These are phyloP conservation scores for Luffa acutangula DNA, from an alignment of 306 rosid species.

Conservation along the genomic window DNA sequence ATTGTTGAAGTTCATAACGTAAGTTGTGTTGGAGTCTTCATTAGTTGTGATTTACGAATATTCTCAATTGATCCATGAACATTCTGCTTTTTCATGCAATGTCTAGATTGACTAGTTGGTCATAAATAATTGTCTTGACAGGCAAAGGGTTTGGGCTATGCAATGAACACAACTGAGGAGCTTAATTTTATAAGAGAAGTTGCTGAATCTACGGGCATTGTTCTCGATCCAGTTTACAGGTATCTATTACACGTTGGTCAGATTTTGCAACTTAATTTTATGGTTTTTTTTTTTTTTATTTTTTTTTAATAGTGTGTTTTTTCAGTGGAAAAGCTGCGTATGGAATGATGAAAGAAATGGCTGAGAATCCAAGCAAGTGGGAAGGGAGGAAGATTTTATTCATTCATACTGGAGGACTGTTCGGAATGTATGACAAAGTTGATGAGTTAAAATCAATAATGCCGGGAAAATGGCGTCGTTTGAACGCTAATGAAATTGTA, in stretches of 20 bases:
- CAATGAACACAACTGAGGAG: slow-evolving; percentile 74
- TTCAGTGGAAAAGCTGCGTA: slow-evolving; percentile 77
- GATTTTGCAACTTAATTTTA: too few relatives aligned
- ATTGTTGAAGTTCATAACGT: slow-evolving; percentile 57
- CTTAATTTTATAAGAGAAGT: slow-evolving; percentile 59
- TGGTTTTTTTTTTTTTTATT: too few relatives aligned
- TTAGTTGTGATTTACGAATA: too few relatives aligned
- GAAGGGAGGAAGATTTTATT: slow-evolving; percentile 87
- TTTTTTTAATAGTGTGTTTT: too few relatives aligned
- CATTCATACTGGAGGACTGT: slow-evolving; percentile 84
- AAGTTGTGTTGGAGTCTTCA: slow-evolving; percentile 15
- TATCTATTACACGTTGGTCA: too few relatives aligned
- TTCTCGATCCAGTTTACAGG: slow-evolving; percentile 59
- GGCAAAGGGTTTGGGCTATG: slow-evolving; percentile 92
- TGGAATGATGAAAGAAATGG: slow-evolving; percentile 65
- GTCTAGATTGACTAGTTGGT: background rate
- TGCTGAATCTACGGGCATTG: slow-evolving; percentile 65
- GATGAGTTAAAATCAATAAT: slow-evolving; percentile 41
- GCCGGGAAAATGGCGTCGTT: slow-evolving; percentile 55
- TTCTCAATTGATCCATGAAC: background rate
- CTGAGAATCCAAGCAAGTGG: slow-evolving; percentile 69
- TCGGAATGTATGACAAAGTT: slow-evolving; percentile 80
- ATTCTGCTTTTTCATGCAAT: background rate
- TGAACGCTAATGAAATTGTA: slow-evolving; percentile 62
- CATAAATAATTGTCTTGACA: slow-evolving; percentile 10